Evolutionary conservation across 805 yeast species (phyloP).

Genomic region (Debaryomyces maramus): DNA sequence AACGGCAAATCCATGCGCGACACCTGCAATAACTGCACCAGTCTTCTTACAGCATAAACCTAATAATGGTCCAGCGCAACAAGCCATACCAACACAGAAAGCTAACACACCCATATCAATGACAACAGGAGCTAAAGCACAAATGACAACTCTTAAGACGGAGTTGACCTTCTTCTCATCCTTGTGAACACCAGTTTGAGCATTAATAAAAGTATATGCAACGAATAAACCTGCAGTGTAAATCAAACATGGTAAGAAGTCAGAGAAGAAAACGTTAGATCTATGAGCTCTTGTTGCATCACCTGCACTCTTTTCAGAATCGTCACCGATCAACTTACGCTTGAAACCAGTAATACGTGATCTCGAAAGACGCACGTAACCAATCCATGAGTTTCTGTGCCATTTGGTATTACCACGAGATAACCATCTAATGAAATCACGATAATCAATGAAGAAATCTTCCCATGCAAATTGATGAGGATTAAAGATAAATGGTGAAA

Average conservation of each 20-base stretch:
- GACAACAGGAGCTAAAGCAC: slow-evolving; percentile 88
- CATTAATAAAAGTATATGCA: slow-evolving; percentile 79
- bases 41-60: slow-evolving; percentile 96
- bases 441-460: slow-evolving; percentile 94
- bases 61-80: slow-evolving; percentile 96
- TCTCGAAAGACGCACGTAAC: slow-evolving; percentile 75
- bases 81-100: slow-evolving; percentile 77
- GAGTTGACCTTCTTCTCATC: slow-evolving; percentile 61
- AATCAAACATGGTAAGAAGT: slow-evolving; percentile 69
- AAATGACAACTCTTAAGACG: slow-evolving; percentile 66
- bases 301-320: slow-evolving; percentile 66
- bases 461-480: slow-evolving; percentile 98
- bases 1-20: slow-evolving; percentile 95
- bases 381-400: slow-evolving; percentile 89
- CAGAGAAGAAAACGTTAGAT: slow-evolving; percentile 75
- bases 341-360: slow-evolving; percentile 92
- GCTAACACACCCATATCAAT: slow-evolving; percentile 83
- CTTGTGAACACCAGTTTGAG: slow-evolving; percentile 75
- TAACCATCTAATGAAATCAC: slow-evolving; percentile 88
- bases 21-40: slow-evolving; percentile 91
- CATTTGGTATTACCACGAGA: slow-evolving; percentile 88
- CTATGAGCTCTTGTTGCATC: slow-evolving; percentile 77
- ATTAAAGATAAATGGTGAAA: slow-evolving; percentile 92
- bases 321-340: slow-evolving; percentile 64
- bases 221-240: slow-evolving; percentile 70